These are phyloP conservation scores for Acacia concinna DNA, from an alignment of 331 rosid genomes.

Conservation along the genomic window DNA sequence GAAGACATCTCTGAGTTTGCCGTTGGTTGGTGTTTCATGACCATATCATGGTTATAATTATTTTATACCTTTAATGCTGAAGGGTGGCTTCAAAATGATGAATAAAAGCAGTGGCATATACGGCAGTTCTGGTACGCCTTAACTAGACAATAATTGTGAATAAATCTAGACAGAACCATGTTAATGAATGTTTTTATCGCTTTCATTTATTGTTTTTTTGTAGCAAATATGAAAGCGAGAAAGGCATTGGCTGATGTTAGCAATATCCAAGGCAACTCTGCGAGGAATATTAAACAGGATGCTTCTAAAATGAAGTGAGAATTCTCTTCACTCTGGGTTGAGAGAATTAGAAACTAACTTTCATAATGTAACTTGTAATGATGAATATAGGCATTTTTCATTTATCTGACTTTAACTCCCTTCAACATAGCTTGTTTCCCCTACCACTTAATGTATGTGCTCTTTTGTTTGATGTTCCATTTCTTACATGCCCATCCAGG, in stretches of 20 bases:
- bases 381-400: background rate
- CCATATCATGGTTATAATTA: background rate
- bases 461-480: conserved; percentile 28
- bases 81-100: conserved; percentile 51
- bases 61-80: conserved; percentile 21
- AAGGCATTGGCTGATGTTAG: conserved; percentile 80
- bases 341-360: conserved; percentile 7
- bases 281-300: conserved; percentile 30
- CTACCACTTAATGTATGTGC: background rate
- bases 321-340: conserved; percentile 22
- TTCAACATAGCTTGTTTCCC: conserved; percentile 18
- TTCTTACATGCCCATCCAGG: conserved; percentile 43
- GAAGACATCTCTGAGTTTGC: background rate
- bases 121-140: conserved; percentile 52
- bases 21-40: conserved; percentile 10
- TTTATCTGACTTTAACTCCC: conserved; percentile 12
- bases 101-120: conserved; percentile 47
- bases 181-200: background rate
- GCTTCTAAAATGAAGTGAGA: conserved; percentile 66
- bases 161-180: conserved; percentile 1
- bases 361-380: background rate
- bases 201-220: conserved; percentile 1
- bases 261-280: conserved; percentile 53
- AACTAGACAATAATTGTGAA: background rate
- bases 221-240: conserved; percentile 49